Evolutionary conservation across 2,329 filamentous ascomycete genomes (phyloP), one percentile per base, ranked within the genome.

Genomic region (Ilyonectria sp.): DNA sequence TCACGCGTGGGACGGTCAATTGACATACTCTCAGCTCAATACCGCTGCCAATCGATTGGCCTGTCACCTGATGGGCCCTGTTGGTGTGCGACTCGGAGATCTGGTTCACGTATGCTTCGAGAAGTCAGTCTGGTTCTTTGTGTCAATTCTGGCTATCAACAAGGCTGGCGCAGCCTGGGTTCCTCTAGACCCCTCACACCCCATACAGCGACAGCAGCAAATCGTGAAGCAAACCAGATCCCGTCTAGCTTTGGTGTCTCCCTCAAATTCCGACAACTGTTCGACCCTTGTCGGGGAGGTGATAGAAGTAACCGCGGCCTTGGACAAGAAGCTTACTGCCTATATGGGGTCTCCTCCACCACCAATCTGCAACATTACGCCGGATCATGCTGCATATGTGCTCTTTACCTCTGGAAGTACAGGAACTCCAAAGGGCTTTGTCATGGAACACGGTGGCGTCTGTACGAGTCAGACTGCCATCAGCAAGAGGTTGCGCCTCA

Each of bases 361-460:
- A 3, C 57, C 57, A 10, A 23, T 23, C 5, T 60, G 46, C 33
- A 40, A 52, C 8, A 33, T 52, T 3, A 37, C 31, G 1, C 57
- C 57, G 2, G 31, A 60, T 9, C 44, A 60, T 52, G 47, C 47
- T 17, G 35, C 49, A n/a, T 79, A 76, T 56, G 63, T 72, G 0
- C 29, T 75, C 7, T 78, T 77, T 21, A 78, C 76, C 0, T 75
- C 73, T 2, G 76, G 74, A 5, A 75, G 68, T 17, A 78, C 75
- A 0, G 76, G 74, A 1, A 69, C 60, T 2, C 72, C 76, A 1
- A 78, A 77, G 40, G 76, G 74, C 8, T 65, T 73, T 10, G 56
- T 71, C 1, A 58, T 76, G 29, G 62, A 69, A 6, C 75, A 76
- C 44, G 35, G 66, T 5, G 58, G 60, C 15, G 58, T 75, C 17